phyloP scores from a whole-genome alignment of 1,284 basidiomycete genomes.

The Sporisorium exsertum region DNA sequence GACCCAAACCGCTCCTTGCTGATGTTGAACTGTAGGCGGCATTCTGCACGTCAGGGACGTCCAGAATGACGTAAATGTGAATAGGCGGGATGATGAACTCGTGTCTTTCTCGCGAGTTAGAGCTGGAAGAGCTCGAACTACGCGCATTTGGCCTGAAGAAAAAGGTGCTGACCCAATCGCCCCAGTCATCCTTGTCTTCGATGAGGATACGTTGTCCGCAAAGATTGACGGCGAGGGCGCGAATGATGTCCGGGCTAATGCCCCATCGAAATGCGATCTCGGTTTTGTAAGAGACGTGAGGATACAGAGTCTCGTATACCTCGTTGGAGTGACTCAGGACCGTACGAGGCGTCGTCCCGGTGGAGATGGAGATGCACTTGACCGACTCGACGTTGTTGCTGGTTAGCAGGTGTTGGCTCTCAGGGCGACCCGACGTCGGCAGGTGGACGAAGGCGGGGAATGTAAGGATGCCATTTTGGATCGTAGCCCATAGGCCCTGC shows the following conservation, averaged over 20 bases:
- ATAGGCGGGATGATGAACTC: constrained; percentile 3
- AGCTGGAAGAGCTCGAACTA: neutral
- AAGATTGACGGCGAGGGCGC: constrained; percentile 9
- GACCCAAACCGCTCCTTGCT: neutral
- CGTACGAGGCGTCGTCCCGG: neutral
- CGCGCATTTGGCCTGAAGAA: constrained; percentile 3
- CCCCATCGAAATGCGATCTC: constrained; percentile 21
- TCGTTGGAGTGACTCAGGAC: neutral
- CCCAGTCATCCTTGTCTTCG: constrained; percentile 20
- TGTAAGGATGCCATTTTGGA: neutral
- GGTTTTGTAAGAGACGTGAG: neutral
- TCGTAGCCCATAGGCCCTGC: neutral
- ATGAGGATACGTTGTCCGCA: constrained; percentile 11
- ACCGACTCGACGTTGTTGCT: constrained; percentile 6
- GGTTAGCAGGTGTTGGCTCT: neutral
- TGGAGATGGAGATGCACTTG: constrained; percentile 9
- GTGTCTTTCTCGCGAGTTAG: neutral
- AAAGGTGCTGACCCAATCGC: constrained; percentile 10
- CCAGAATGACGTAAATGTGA: constrained; percentile 17
- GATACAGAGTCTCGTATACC: too few relatives aligned
- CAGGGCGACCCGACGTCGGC: constrained; percentile 19
- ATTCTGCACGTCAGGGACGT: neutral
- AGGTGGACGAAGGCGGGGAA: constrained; percentile 32
- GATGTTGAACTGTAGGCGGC: neutral
- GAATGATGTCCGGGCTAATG: constrained; percentile 8